Evolutionary conservation across 805 yeast genomes (phyloP), one percentile per base, ranked within the genome.

Genomic region (Priceomyces castillae): DNA sequence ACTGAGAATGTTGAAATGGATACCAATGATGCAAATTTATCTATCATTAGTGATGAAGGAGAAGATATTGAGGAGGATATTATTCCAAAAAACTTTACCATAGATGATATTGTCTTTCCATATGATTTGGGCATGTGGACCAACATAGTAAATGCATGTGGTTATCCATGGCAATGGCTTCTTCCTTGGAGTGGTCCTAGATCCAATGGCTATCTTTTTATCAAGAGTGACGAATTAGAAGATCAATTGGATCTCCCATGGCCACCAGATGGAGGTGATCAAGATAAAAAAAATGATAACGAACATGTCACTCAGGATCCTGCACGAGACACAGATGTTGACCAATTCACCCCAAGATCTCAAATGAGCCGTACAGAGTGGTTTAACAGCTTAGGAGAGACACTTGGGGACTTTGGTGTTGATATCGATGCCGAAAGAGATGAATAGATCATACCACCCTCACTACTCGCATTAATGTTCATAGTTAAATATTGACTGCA

Each of bases 241-340:
- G 77, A 71, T 18, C 77, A 85, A 46, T 63, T 84, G 41, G 76
- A 79, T 1, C 65, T 84, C 31, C 94, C 96, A 2, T 92, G 97
- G 96, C 99, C 99, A 1, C 95, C 96, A 1, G 95, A 89, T 64
- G 90, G 88, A 4, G 82, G 82, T 0, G 70, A 74, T 51, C 25
- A 34, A 34, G 23, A 4, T 9, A 33, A 33, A 18, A 73, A 62
- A 30, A 53, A 45, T 4, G 47, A 54, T 1, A 57, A 57, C n/a
- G 59, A 48, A 18, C 54, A 51, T 28, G 46, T 39, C 3, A 49
- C 54, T 16, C 34, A 46, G 18, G 51, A 48, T 23, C 54, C 52
- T 30, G 41, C 54, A n/a, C 44, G 45, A 12, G 34, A 31, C 11
- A 37, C 53, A 7, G 50, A 60, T 38, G 37, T 58, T 28, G 50